Evolutionary conservation across 257 asterid species (phyloP).

Genomic region (Nicotiana knightiana): DNA sequence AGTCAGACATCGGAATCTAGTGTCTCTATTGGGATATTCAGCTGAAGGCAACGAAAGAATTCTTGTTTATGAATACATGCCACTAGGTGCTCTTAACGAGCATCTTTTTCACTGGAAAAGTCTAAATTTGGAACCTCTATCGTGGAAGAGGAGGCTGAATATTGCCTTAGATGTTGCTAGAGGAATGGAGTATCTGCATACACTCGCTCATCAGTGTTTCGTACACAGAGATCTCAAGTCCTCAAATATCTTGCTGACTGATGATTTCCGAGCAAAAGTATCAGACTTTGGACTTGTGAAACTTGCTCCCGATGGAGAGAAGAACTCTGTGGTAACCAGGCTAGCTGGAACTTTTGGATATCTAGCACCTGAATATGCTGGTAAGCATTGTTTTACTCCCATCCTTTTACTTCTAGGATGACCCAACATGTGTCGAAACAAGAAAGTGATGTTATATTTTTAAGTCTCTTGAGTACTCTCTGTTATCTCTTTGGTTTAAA

Average conservation of each 20-base stretch:
- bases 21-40: slow-evolving; percentile 76
- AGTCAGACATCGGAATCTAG: slow-evolving; percentile 86
- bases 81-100: slow-evolving; percentile 76
- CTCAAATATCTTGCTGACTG: slow-evolving; percentile 75
- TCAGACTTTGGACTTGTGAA: slow-evolving; percentile 93
- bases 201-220: slow-evolving; percentile 71
- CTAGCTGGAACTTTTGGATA: slow-evolving; percentile 93
- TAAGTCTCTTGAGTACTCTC: too few species aligned
- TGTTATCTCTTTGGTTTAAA: too few species aligned
- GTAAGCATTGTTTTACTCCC: slow-evolving; percentile 26
- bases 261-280: slow-evolving; percentile 74
- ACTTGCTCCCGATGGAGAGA: slow-evolving; percentile 79
- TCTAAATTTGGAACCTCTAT: slow-evolving; percentile 64
- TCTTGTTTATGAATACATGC: slow-evolving; percentile 79
- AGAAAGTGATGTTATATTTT: background rate
- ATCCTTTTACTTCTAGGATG: background rate
- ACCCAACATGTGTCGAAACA: background rate
- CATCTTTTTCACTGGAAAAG: slow-evolving; percentile 82
- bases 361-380: slow-evolving; percentile 90
- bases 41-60: slow-evolving; percentile 65
- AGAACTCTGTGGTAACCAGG: slow-evolving; percentile 61
- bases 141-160: slow-evolving; percentile 82
- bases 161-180: slow-evolving; percentile 89
- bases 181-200: slow-evolving; percentile 80
- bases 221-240: slow-evolving; percentile 85